Percentiles rank a stretch among this genome's conserved stretches.
Conservation (phyloP, 2,329 filamentous ascomycete genomes). For the Epichloe festucae region DNA sequence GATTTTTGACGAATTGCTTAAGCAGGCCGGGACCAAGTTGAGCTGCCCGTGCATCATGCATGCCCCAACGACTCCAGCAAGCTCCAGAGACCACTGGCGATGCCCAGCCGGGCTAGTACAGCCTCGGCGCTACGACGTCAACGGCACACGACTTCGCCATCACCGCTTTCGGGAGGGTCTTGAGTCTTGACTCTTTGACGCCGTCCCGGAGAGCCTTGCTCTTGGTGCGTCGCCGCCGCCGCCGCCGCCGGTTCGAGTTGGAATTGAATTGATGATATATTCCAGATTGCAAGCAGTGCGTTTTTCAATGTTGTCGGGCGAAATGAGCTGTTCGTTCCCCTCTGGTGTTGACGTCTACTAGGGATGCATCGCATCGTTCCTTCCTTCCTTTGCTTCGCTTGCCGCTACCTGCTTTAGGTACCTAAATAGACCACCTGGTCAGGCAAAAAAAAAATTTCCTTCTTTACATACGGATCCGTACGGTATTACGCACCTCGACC, state of each 20-base stretch:
- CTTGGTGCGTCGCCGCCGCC: neutral
- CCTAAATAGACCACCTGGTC: neutral
- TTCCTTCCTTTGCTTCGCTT: neutral
- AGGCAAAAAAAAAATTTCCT: too few relatives aligned
- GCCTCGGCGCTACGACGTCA: slow-evolving; percentile 5
- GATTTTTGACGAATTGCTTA: neutral
- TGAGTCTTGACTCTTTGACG: neutral
- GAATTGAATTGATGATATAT: neutral
- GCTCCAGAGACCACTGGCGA: neutral
- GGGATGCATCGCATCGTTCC: neutral
- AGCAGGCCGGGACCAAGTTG: neutral
- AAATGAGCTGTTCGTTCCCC: neutral
- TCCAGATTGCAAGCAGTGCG: neutral
- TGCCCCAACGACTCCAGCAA: neutral
- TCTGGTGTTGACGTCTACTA: neutral
- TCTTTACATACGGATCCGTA: too few relatives aligned
- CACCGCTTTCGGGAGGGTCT: slow-evolving; percentile 4
- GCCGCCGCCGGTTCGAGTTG: neutral
- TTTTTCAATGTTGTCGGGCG: neutral
- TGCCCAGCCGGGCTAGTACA: neutral
- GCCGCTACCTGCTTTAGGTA: neutral
- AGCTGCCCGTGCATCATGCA: neutral
- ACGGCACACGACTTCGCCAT: neutral
- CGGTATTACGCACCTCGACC: too few relatives aligned
- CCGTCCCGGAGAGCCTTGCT: neutral